These are phyloP conservation scores for Leccinum longicurvipes DNA, from an alignment of 768 basidiomycete genomes.

Conservation along the genomic window DNA sequence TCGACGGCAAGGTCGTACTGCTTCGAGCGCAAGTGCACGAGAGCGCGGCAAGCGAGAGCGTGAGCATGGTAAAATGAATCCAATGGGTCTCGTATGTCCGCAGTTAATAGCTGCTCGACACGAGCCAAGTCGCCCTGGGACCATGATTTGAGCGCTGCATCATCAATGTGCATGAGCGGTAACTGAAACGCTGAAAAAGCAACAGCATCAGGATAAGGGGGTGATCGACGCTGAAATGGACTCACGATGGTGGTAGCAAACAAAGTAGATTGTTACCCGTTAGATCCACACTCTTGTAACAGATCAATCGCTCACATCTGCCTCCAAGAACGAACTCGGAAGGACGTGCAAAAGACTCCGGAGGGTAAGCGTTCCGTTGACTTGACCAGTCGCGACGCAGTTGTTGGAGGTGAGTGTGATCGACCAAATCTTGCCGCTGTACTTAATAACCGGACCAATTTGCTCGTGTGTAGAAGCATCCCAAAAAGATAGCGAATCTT, in stretches of 20 bases:
- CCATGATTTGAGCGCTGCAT: not conserved
- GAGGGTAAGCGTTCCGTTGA: not conserved
- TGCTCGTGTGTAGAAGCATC: not conserved
- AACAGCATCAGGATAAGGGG: too few species aligned
- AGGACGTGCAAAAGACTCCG: not conserved
- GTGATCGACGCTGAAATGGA: not conserved
- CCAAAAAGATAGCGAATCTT: slow-evolving; percentile 1
- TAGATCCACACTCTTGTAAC: too few species aligned
- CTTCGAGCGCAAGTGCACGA: not conserved
- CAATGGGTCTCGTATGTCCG: not conserved
- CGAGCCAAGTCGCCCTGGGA: not conserved
- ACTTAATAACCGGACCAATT: not conserved
- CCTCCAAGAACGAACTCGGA: not conserved
- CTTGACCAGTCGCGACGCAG: not conserved
- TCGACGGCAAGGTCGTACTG: not conserved
- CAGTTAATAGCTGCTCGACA: not conserved
- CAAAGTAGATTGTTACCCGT: not conserved
- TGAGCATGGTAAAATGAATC: not conserved
- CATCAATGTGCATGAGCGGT: too few species aligned
- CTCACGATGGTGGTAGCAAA: not conserved
- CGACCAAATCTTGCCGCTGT: not conserved
- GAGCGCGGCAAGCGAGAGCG: not conserved
- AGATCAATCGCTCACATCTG: not conserved
- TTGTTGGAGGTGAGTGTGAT: not conserved
- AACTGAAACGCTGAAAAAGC: too few species aligned